Base-by-base conservation (phyloP, 768 basidiomycete genomes). In the Russula foetens region DNA sequence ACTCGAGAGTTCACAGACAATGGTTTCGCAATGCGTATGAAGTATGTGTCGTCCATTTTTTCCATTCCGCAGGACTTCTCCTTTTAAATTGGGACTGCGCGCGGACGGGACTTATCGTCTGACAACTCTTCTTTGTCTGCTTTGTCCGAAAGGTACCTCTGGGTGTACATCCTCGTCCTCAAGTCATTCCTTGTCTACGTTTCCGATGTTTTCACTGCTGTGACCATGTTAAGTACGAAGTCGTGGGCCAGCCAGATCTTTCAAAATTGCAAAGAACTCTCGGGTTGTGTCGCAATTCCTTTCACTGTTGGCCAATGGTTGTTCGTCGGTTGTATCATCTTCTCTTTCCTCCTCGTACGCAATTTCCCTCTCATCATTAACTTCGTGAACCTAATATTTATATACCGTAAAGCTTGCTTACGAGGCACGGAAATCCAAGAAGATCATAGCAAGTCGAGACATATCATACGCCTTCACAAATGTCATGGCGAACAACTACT, bases 381-480 rank as follows among this genome's bases (percentile, higher is more conserved):
- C 50, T 31, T 7, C 31, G 38, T 35, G 23, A 56, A 39, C 26
- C 15, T 61, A 8, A 52, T 44, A 46, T 21, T 1, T 5, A 7
- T 39, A 33, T 24, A 17, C 35, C 7, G 14, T 17, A 46, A 49
- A 93, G 94, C 75, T 98, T 66, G 90, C 85, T 7, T 99, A 98
- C 73, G 97, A 99, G 71, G 81, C 85, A 1, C 84, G 86, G 72
- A 98, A 98, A 74, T 76, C 96, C 24, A 90, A 92, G 75, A 90
- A 88, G 74, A 97, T 99, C 71, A 89, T 99, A 70, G 85, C 85
- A 38, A 94, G 92, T 71, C 84, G 94, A 66, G 97, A 99, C 73
- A 98, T 99, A 63, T 94, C 93, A 28, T 98, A 93, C 70, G 92
- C 95, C 38, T 98, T 96, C 77, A 98, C 97, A 67, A 98, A 98